Evolutionary conservation across 805 yeast genomes (phyloP), one percentile per base, ranked within the genome.

Genomic region (Cyberlindnera americana): DNA sequence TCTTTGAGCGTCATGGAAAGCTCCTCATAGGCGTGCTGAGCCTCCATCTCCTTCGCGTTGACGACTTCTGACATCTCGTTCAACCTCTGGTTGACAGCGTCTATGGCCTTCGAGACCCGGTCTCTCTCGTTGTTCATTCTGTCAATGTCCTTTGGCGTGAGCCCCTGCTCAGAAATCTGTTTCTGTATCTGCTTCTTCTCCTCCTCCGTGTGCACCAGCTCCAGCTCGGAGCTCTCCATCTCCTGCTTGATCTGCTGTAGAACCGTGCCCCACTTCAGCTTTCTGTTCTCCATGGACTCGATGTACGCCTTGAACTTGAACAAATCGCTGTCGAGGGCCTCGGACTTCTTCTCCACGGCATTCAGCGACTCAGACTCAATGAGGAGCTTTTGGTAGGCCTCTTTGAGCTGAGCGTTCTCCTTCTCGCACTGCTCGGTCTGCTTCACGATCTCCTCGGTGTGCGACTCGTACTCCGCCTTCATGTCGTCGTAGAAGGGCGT

Each of bases 271-370:
- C 95, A 84, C 55, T 78, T 80, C 12, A 58, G 49, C 48, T 79
- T 81, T 44, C 86, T 69, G n/a, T 66, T 65, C 49, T 78, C 75
- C 76, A 84, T 80, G 7, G 77, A 69, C 31, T 77, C 77, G 38
- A 84, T 78, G 54, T 83, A 86, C n/a, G 78, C 81, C 50, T 75
- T 72, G 53, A 86, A 83, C 59, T 83, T 83, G 31, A 66, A 65
- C 30, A 83, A 67, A 59, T 88, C 96, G 46, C 76, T 75, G 47
- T 81, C 83, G 40, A 88, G 64, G 1, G 87, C 84, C 44, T 67
- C 69, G 5, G 77, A 61, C 55, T 81, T 79, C 53, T 73, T 75
- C 41, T 72, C 72, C 18, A 81, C 74, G 17, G 71, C 64, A 34
- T 71, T 72, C 25, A 80, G 63, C 15, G 67, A 62, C 18, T 71